phyloP scores from a whole-genome alignment of 768 basidiomycete species.

The Leucogyrophana mollusca region DNA sequence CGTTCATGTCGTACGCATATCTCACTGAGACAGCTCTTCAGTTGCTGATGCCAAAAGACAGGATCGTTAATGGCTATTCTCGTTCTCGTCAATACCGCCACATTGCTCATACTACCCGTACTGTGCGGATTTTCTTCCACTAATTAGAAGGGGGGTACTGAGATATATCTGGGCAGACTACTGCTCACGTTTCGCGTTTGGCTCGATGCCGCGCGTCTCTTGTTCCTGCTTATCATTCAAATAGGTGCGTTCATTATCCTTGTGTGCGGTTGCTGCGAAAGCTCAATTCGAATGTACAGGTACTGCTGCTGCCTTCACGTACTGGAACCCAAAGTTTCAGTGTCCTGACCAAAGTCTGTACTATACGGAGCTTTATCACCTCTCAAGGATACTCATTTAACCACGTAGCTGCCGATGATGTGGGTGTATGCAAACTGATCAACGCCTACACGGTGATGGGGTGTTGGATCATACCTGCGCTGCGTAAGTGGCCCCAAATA shows the following conservation, averaged over 20 bases:
- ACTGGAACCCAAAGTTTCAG: slow-evolving; percentile 39
- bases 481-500: slow-evolving; percentile 39
- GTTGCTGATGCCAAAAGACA: slow-evolving; percentile 20
- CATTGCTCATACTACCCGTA: slow-evolving; percentile 39
- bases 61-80: slow-evolving; percentile 47
- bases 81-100: slow-evolving; percentile 38
- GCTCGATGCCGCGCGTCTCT: slow-evolving; percentile 52
- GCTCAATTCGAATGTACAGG: slow-evolving; percentile 25
- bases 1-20: slow-evolving; percentile 42
- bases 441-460: slow-evolving; percentile 47
- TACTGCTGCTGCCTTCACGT: slow-evolving; percentile 40
- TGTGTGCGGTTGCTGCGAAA: neutral
- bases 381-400: neutral
- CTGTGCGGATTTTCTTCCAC: slow-evolving; percentile 32
- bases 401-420: slow-evolving; percentile 37
- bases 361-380: neutral
- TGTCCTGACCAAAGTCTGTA: slow-evolving; percentile 44
- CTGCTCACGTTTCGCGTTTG: slow-evolving; percentile 48
- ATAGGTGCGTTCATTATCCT: slow-evolving; percentile 34
- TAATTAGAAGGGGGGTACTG: neutral
- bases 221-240: slow-evolving; percentile 45
- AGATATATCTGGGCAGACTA: slow-evolving; percentile 31
- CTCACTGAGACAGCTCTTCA: neutral
- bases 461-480: slow-evolving; percentile 52
- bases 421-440: slow-evolving; percentile 46